Evolutionary conservation across 1,284 basidiomycete species (phyloP).

Genomic region (Microbotryum violaceum): DNA sequence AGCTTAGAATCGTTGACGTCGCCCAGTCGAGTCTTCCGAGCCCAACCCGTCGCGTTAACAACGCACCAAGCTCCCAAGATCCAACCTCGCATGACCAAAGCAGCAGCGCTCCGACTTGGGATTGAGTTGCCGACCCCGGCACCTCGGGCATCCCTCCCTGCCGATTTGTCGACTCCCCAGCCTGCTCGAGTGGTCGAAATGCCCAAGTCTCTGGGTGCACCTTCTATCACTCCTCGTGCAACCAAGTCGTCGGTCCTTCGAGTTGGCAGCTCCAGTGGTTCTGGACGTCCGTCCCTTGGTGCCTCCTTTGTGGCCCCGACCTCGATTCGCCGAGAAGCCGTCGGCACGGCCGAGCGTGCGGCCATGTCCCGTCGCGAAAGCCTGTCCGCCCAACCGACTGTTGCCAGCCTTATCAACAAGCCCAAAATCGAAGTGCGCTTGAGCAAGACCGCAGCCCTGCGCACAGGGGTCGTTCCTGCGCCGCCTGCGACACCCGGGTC

Average conservation of each 20-base stretch:
- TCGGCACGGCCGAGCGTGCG: slow-evolving; percentile 18
- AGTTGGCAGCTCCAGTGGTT: not conserved
- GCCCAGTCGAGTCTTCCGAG: slow-evolving; percentile 49
- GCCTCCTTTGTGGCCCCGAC: not conserved
- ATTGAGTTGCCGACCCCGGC: slow-evolving; percentile 21
- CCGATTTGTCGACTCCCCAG: not conserved
- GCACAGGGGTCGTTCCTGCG: slow-evolving; percentile 6
- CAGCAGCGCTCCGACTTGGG: slow-evolving; percentile 59
- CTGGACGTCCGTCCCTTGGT: not conserved
- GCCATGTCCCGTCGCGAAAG: slow-evolving; percentile 9
- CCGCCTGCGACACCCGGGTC: not conserved
- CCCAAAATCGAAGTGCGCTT: slow-evolving; percentile 14
- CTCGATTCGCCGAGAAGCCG: slow-evolving; percentile 10
- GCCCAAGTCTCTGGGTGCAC: slow-evolving; percentile 43
- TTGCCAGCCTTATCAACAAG: not conserved
- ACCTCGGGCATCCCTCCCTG: not conserved
- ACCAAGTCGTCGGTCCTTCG: slow-evolving; percentile 17
- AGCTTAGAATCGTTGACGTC: not conserved
- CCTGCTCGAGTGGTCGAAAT: slow-evolving; percentile 6
- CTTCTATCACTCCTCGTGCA: slow-evolving; percentile 61
- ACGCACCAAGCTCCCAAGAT: slow-evolving; percentile 56
- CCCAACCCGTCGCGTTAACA: slow-evolving; percentile 58
- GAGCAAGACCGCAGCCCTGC: slow-evolving; percentile 14
- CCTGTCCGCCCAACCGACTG: not conserved
- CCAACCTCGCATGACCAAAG: slow-evolving; percentile 64